These are phyloP conservation scores for Astrocystis sublimbata DNA, from an alignment of 495 filamentous ascomycete species.

Conservation along the genomic window DNA sequence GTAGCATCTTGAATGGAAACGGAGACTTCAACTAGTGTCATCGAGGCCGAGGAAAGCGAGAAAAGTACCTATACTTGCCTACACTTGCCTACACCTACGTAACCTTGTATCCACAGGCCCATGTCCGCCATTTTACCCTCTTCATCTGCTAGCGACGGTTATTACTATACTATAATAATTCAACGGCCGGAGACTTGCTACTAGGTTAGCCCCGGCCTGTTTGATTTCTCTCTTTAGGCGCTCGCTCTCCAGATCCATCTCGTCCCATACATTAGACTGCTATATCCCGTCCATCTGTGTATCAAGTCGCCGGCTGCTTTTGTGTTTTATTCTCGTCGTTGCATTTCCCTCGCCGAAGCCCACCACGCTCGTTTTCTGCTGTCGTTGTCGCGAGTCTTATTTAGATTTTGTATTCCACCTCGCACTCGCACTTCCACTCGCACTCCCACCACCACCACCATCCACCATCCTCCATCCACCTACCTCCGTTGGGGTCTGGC, in stretches of 20 bases:
- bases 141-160: constrained; percentile 8
- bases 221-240: constrained; percentile 7
- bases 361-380: neutral
- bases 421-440: too few relatives aligned
- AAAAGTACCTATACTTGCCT: neutral
- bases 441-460: neutral
- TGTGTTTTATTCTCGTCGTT: neutral
- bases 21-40: neutral
- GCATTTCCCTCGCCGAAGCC: neutral
- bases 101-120: constrained; percentile 10
- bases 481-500: too few relatives aligned
- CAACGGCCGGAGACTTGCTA: constrained; percentile 8
- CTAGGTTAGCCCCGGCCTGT: constrained; percentile 3
- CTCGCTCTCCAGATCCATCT: constrained; percentile 2
- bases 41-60: neutral
- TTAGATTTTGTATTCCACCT: constrained; percentile 1
- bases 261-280: constrained; percentile 2
- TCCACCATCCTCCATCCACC: too few relatives aligned
- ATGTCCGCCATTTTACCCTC: constrained; percentile 12
- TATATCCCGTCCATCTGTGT: neutral
- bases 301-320: constrained; percentile 2
- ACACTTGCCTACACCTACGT: neutral
- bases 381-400: neutral
- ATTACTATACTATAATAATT: constrained; percentile 16
- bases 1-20: neutral